phyloP scores from a whole-genome alignment of 805 yeast species.

The Sungouiella thailandica region DNA sequence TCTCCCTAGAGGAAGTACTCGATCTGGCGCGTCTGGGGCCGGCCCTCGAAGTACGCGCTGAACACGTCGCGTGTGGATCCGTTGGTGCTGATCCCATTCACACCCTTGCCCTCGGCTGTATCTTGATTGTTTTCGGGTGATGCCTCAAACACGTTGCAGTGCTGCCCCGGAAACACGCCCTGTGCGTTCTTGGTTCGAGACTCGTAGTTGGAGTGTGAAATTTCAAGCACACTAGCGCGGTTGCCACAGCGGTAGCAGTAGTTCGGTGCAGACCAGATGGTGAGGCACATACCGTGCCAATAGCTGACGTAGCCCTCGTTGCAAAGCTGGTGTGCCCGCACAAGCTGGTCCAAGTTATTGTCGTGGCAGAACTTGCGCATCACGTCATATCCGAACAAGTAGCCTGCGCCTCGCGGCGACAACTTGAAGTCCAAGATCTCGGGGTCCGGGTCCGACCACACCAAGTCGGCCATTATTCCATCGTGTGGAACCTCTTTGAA shows the following conservation, averaged over 20 bases:
- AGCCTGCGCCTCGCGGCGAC: conserved; percentile 97
- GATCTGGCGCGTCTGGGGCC: conserved; percentile 35
- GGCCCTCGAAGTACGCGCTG: conserved; percentile 24
- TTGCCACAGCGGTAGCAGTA: conserved; percentile 97
- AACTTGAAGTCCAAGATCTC: conserved; percentile 74
- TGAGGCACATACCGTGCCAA: conserved; percentile 85
- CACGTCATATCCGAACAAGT: conserved; percentile 88
- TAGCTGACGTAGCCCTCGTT: conserved; percentile 93
- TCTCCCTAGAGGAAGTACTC: conserved; percentile 46
- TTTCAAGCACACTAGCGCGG: conserved; percentile 93
- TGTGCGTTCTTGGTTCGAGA: conserved; percentile 14
- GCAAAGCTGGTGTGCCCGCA: conserved; percentile 94
- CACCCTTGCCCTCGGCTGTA: conserved; percentile 36
- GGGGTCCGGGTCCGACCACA: conserved; percentile 95
- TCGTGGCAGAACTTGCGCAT: conserved; percentile 79
- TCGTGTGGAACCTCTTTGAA: conserved; percentile 96
- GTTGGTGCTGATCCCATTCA: conserved; percentile 27
- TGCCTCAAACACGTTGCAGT: conserved; percentile 93
- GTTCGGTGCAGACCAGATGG: conserved; percentile 99
- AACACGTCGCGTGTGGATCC: conserved; percentile 20
- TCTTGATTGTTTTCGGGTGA: conserved; percentile 86
- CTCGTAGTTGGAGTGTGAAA: conserved; percentile 47
- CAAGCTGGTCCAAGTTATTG: conserved; percentile 73
- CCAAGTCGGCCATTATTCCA: conserved; percentile 98
- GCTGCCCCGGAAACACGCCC: conserved; percentile 46